Percentiles rank a stretch among this genome's conserved stretches.
These are phyloP conservation scores for Starmerella etchellsii DNA, from an alignment of 805 yeast genomes.

Conservation along the genomic window DNA sequence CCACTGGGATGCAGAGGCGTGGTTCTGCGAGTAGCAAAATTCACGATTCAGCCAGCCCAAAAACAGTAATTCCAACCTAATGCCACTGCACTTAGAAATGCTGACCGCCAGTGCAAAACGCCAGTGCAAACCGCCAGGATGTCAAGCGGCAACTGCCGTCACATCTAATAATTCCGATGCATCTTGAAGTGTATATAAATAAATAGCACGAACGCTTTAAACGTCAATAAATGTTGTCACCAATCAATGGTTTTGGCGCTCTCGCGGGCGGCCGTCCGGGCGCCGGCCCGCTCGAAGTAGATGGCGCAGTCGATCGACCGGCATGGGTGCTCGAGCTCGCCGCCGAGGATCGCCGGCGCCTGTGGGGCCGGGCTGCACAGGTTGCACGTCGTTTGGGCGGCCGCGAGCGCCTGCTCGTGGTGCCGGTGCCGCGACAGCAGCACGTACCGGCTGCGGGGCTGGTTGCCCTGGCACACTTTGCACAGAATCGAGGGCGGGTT, in stretches of 20 bases:
- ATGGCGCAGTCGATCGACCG: constrained; percentile 18
- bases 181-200: no score
- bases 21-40: neutral
- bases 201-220: no score
- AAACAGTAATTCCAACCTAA: neutral
- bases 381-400: constrained; percentile 9
- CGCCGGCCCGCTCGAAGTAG: constrained; percentile 16
- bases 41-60: no score
- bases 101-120: neutral
- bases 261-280: no score
- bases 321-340: constrained; percentile 9
- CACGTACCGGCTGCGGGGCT: constrained; percentile 11
- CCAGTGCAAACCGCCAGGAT: no score
- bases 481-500: constrained; percentile 4
- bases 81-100: neutral
- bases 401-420: constrained; percentile 6
- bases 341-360: neutral
- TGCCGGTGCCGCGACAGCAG: constrained; percentile 5
- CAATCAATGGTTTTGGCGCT: no score
- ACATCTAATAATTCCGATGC: no score
- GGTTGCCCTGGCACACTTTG: constrained; percentile 4
- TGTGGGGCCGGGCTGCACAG: constrained; percentile 12
- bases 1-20: constrained; percentile 40
- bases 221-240: no score
- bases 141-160: no score